Conservation (phyloP, 164 flowering plant species). For the Aristolochia contorta region DNA sequence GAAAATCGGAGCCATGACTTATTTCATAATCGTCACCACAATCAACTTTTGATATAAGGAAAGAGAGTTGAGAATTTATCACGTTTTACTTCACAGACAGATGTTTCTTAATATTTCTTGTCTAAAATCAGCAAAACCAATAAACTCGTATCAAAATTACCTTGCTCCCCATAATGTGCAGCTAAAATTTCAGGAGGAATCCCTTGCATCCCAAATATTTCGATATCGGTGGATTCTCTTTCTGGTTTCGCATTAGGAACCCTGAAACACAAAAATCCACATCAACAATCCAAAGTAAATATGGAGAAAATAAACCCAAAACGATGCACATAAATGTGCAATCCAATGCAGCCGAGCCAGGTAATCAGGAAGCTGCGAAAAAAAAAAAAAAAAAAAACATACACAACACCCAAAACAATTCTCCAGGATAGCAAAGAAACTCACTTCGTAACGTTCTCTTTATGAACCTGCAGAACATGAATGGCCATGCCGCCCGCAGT, state of each 20-base stretch:
- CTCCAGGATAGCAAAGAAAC: neutral
- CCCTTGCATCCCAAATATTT: constrained; percentile 98
- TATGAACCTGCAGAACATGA: constrained; percentile 97
- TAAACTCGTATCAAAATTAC: constrained; percentile 18
- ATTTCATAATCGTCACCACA: too few relatives aligned
- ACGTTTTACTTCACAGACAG: too few relatives aligned
- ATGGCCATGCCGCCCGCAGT: constrained; percentile 98
- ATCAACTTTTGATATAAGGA: too few relatives aligned
- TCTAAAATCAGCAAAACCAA: neutral
- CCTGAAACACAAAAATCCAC: constrained; percentile 24
- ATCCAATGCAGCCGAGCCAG: neutral
- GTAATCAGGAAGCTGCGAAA: neutral
- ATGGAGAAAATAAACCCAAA: neutral
- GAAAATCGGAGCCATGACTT: too few relatives aligned
- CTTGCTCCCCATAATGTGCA: constrained; percentile 92
- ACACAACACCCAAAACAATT: neutral
- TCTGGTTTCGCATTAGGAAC: constrained; percentile 96
- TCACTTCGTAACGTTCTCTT: constrained; percentile 86
- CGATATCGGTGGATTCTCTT: constrained; percentile 90
- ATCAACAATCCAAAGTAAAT: too few relatives aligned
- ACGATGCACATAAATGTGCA: neutral
- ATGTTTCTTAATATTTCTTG: too few relatives aligned
- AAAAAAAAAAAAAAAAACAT: constrained; percentile 2
- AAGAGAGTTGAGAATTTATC: too few relatives aligned
- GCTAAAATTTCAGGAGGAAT: constrained; percentile 82